Evolutionary conservation across 2,329 filamentous ascomycete species (phyloP).

Genomic region (Botryotinia globosa): DNA sequence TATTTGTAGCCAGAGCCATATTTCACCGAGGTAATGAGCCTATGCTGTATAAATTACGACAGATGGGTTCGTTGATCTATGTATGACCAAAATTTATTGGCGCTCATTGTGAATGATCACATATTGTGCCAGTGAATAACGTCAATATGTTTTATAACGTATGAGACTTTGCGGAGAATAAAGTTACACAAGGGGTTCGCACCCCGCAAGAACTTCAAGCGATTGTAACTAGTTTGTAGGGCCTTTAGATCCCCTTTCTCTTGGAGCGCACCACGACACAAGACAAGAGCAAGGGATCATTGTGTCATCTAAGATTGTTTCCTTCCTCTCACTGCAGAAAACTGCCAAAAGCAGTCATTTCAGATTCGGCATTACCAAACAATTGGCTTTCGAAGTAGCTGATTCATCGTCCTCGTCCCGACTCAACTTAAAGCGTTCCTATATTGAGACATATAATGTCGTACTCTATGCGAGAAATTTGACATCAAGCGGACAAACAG

Average conservation of each 20-base stretch:
- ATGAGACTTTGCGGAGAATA: neutral
- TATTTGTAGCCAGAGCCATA: neutral
- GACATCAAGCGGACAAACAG: neutral
- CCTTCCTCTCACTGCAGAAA: neutral
- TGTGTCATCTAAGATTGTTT: neutral
- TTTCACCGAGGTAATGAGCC: neutral
- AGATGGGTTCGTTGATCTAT: neutral
- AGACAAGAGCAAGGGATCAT: neutral
- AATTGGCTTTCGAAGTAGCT: neutral
- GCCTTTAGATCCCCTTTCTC: neutral
- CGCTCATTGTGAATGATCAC: conserved; percentile 8
- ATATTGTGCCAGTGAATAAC: conserved; percentile 8
- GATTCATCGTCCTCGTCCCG: neutral
- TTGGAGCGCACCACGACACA: neutral
- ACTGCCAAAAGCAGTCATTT: neutral
- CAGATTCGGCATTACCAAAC: neutral
- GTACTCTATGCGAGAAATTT: neutral
- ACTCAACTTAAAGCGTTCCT: neutral
- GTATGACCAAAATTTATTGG: conserved; percentile 1
- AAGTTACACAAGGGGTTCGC: neutral
- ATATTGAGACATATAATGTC: neutral
- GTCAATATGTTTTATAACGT: neutral
- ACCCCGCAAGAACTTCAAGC: neutral
- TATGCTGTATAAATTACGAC: neutral
- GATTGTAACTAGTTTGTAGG: neutral